Conservation (phyloP, 352 stramenopile species). For the Blastocystis sp. region DNA sequence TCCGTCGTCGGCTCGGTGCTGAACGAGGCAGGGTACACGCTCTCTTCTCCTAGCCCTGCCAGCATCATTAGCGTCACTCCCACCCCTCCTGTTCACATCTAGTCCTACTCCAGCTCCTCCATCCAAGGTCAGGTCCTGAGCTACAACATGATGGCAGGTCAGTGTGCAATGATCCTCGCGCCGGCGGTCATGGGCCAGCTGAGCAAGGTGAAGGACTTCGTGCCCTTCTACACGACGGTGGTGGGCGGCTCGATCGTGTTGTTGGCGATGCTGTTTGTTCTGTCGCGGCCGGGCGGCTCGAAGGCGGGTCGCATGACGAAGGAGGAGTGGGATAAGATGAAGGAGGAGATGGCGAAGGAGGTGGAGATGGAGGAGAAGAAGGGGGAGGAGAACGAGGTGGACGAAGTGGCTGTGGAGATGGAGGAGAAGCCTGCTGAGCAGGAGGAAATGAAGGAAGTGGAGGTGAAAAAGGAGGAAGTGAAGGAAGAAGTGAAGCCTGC, state of each 20-base stretch:
- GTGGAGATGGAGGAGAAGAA: background rate
- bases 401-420: background rate
- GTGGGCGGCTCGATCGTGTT: conserved; percentile 8
- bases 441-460: no score
- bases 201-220: background rate
- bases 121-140: conserved; percentile 51
- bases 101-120: background rate
- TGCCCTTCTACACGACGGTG: conserved; percentile 4
- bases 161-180: conserved; percentile 35
- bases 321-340: conserved; percentile 1
- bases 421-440: no score
- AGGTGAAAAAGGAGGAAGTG: no score
- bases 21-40: conserved; percentile 11
- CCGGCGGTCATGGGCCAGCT: conserved; percentile 11
- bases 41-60: conserved; percentile 8
- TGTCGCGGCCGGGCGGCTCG: background rate
- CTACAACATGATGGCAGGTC: conserved; percentile 48
- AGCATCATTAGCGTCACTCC: conserved; percentile 41
- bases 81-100: background rate
- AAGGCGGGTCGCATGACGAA: conserved; percentile 2
- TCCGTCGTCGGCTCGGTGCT: conserved; percentile 12
- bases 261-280: conserved; percentile 15
- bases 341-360: background rate
- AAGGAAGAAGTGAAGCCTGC: no score
- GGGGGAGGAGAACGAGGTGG: background rate